Conservation (phyloP, 116 monocot species). For the Dioscorea cayenensis region DNA sequence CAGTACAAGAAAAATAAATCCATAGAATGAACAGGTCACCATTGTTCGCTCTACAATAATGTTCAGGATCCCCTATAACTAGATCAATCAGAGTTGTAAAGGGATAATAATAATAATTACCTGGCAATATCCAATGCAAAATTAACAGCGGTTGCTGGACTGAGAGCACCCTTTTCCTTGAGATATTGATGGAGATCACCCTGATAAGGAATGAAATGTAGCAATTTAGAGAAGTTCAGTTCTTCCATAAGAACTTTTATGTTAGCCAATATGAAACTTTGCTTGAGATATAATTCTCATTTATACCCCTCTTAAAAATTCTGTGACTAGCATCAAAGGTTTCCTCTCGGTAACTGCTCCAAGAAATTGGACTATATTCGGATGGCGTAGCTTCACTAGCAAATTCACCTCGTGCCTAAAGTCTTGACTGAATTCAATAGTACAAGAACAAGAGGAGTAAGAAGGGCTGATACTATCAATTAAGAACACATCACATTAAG, state of each 20-base stretch:
- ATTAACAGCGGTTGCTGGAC: conserved; percentile 64
- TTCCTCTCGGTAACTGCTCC: conserved; percentile 95
- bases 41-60: no score
- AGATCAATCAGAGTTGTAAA: no score
- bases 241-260: neutral
- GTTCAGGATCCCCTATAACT: no score
- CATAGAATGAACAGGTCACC: no score
- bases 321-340: conserved; percentile 92
- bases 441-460: neutral
- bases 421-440: conserved; percentile 64
- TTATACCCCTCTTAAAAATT: conserved; percentile 84
- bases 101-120: conserved; percentile 21
- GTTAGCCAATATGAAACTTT: neutral
- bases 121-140: conserved; percentile 96
- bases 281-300: neutral
- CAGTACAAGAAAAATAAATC: no score
- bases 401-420: conserved; percentile 97
- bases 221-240: neutral
- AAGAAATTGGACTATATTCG: conserved; percentile 95
- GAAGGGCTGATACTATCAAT: neutral
- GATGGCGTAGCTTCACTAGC: conserved; percentile 91
- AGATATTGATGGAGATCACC: conserved; percentile 92
- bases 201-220: conserved; percentile 23
- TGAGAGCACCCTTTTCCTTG: conserved; percentile 88
- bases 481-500: neutral